phyloP scores from a whole-genome alignment of 2,329 filamentous ascomycete species.

The Trichoderma oligosporum region DNA sequence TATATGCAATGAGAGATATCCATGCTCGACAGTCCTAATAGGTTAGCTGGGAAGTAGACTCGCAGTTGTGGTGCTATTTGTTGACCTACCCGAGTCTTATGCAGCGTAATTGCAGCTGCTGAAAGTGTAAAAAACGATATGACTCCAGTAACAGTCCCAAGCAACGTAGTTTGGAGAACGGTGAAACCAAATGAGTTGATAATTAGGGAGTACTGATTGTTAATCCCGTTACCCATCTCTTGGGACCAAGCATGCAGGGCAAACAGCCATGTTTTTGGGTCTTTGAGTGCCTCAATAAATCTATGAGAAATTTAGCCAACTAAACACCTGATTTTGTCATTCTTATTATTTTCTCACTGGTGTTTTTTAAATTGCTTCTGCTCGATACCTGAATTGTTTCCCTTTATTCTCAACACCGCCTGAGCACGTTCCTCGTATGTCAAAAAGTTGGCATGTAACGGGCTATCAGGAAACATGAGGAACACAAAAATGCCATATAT shows the following conservation, averaged over 20 bases:
- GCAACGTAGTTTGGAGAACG: conserved; percentile 34
- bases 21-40: conserved; percentile 16
- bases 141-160: conserved; percentile 19
- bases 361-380: conserved; percentile 34
- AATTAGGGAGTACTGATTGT: conserved; percentile 41
- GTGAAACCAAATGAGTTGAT: conserved; percentile 44
- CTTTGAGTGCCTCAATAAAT: conserved; percentile 29
- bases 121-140: conserved; percentile 17
- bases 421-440: conserved; percentile 27
- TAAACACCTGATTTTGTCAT: too few species aligned
- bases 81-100: conserved; percentile 4
- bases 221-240: conserved; percentile 38
- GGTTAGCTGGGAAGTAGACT: background rate
- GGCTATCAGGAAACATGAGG: conserved; percentile 18
- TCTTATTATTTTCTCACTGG: conserved; percentile 20
- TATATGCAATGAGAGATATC: conserved; percentile 20
- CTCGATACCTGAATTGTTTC: conserved; percentile 33
- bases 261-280: conserved; percentile 32
- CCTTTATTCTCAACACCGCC: conserved; percentile 31
- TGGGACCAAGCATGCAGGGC: conserved; percentile 31
- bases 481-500: conserved; percentile 22
- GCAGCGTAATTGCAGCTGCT: conserved; percentile 6
- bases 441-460: conserved; percentile 23
- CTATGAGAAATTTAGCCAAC: background rate
- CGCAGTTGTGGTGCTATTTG: background rate